These are phyloP conservation scores for Escovopsis weberi DNA, from an alignment of 2,329 filamentous ascomycete genomes.

Conservation along the genomic window DNA sequence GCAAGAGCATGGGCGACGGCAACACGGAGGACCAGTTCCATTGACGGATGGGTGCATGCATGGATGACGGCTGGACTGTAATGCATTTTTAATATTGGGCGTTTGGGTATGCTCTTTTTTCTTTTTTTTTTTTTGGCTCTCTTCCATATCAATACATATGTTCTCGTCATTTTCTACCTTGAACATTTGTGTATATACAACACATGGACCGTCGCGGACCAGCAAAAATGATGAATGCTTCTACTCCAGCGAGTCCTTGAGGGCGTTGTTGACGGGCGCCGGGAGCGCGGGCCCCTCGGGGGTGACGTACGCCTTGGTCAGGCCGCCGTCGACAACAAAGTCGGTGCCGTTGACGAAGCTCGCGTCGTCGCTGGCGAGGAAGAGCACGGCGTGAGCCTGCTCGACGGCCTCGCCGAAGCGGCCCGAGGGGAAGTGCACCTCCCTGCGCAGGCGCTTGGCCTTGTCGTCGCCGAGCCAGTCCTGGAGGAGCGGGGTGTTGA, in stretches of 20 bases:
- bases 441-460: constrained; percentile 65
- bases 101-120: too few relatives aligned
- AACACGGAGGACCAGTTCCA: constrained; percentile 68
- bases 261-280: constrained; percentile 47
- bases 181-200: too few relatives aligned
- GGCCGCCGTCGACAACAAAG: constrained; percentile 89
- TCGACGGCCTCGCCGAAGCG: constrained; percentile 89
- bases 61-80: neutral
- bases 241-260: constrained; percentile 29
- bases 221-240: constrained; percentile 2
- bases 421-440: constrained; percentile 79
- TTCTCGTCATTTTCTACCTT: too few relatives aligned
- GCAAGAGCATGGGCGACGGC: constrained; percentile 86
- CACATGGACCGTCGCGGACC: too few relatives aligned
- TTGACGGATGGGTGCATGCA: neutral
- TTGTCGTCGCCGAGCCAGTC: constrained; percentile 85
- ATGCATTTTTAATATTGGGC: neutral
- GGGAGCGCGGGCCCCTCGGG: constrained; percentile 41
- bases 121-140: neutral
- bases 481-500: constrained; percentile 85
- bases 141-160: neutral
- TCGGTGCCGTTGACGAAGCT: constrained; percentile 85
- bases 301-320: constrained; percentile 82
- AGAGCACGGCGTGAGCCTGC: constrained; percentile 79
- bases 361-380: constrained; percentile 75